These are phyloP conservation scores for Daldinia loculata DNA, from an alignment of 495 filamentous ascomycete species.

Conservation along the genomic window DNA sequence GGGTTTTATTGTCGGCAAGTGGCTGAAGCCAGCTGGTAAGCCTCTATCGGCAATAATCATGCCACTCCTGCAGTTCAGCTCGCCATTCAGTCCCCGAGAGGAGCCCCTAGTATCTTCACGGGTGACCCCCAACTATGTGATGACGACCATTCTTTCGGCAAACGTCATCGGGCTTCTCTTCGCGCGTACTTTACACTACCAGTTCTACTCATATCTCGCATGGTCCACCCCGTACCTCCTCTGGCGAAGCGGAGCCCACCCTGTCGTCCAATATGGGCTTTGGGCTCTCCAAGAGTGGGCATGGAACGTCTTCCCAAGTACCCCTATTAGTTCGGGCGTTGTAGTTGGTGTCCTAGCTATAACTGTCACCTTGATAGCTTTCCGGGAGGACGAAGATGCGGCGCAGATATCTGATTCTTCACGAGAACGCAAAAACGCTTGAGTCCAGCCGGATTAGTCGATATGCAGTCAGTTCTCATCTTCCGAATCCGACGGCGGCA, in stretches of 20 bases:
- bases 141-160: conserved; percentile 80
- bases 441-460: conserved; percentile 9
- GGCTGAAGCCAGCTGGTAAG: conserved; percentile 58
- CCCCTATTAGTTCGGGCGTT: conserved; percentile 74
- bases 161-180: conserved; percentile 88
- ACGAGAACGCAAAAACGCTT: conserved; percentile 37
- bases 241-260: conserved; percentile 81
- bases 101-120: conserved; percentile 62
- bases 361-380: conserved; percentile 64
- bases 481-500: conserved; percentile 79
- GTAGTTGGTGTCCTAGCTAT: conserved; percentile 76
- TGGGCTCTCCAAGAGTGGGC: conserved; percentile 95
- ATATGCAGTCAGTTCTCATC: conserved; percentile 53
- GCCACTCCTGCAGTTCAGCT: conserved; percentile 62
- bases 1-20: conserved; percentile 64
- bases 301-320: conserved; percentile 97
- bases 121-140: conserved; percentile 77
- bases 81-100: conserved; percentile 61
- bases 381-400: conserved; percentile 37
- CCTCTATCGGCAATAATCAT: conserved; percentile 56
- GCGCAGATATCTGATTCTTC: conserved; percentile 31
- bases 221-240: conserved; percentile 93
- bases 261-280: conserved; percentile 70
- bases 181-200: conserved; percentile 91
- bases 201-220: conserved; percentile 93